phyloP scores from a whole-genome alignment of 2,329 filamentous ascomycete species.

The Monosporascus ibericus region DNA sequence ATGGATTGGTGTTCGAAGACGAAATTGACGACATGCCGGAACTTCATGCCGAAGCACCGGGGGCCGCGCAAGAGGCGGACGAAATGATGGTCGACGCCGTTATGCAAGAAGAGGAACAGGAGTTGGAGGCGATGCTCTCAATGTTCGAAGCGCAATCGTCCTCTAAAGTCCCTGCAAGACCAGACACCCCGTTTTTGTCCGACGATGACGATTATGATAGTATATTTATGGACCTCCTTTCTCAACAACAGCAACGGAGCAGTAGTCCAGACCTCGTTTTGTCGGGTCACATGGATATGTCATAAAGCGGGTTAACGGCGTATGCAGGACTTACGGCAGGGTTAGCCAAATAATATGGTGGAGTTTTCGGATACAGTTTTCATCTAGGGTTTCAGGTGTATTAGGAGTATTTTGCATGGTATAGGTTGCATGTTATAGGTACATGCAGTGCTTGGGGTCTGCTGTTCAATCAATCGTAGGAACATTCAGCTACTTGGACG shows the following conservation, averaged over 20 bases:
- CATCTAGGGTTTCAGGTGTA: slow-evolving; percentile 15
- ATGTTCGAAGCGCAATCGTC: slow-evolving; percentile 31
- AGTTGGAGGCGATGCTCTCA: slow-evolving; percentile 51
- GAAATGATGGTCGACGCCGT: slow-evolving; percentile 49
- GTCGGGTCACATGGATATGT: slow-evolving; percentile 43
- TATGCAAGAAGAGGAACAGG: slow-evolving; percentile 45
- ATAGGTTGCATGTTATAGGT: slow-evolving; percentile 15
- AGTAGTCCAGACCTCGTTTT: slow-evolving; percentile 17
- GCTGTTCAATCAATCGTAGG: slow-evolving; percentile 17
- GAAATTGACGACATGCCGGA: slow-evolving; percentile 46
- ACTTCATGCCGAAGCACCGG: slow-evolving; percentile 20
- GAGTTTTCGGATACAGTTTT: slow-evolving; percentile 10
- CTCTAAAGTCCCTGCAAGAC: slow-evolving; percentile 15
- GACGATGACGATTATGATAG: slow-evolving; percentile 58
- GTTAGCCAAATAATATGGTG: slow-evolving; percentile 2
- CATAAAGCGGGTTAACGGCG: slow-evolving; percentile 18
- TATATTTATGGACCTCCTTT: slow-evolving; percentile 59
- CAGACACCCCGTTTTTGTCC: slow-evolving; percentile 31
- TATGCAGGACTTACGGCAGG: neutral
- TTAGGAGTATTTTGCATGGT: slow-evolving; percentile 12
- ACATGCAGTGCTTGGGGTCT: slow-evolving; percentile 6
- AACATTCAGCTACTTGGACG: slow-evolving; percentile 2
- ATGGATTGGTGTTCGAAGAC: slow-evolving; percentile 39
- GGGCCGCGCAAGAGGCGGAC: slow-evolving; percentile 27
- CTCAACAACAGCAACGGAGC: slow-evolving; percentile 30